Conservation (phyloP, 345 rosid species). For the Eucalyptus pumila region DNA sequence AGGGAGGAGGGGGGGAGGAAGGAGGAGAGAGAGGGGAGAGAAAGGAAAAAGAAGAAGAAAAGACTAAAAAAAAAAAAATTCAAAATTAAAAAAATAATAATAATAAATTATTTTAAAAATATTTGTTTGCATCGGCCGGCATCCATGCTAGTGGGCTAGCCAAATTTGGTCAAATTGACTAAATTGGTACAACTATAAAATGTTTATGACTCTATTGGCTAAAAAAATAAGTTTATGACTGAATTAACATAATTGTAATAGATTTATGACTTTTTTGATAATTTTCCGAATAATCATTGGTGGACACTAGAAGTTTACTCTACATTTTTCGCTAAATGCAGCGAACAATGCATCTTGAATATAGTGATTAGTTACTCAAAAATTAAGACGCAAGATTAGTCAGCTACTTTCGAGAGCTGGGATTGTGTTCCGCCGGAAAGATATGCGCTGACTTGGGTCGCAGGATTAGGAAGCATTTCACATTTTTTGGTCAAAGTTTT, state of each 20-base stretch:
- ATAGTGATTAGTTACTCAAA: neutral
- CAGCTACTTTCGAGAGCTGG: neutral
- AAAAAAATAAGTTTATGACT: too few relatives aligned
- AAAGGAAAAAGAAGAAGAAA: too few relatives aligned
- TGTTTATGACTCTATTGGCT: fast-evolving
- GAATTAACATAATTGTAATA: too few relatives aligned
- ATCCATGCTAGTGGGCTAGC: fast-evolving
- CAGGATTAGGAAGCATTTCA: neutral
- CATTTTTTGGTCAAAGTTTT: neutral
- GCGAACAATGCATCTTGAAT: neutral
- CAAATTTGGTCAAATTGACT: too few relatives aligned
- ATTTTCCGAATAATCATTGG: too few relatives aligned
- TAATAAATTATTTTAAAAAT: too few relatives aligned
- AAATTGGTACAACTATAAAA: too few relatives aligned
- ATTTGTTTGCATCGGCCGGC: fast-evolving
- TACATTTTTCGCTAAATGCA: neutral
- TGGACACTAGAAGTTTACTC: neutral
- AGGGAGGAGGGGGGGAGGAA: too few relatives aligned
- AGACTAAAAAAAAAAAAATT: too few relatives aligned
- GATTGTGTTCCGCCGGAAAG: neutral
- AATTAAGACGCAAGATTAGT: neutral
- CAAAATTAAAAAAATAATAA: too few relatives aligned
- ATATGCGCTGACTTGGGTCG: neutral
- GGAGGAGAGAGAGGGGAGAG: too few relatives aligned
- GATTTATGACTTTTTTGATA: too few relatives aligned